Evolutionary conservation across 2,329 filamentous ascomycete genomes (phyloP).

Genomic region (Periconia digitata): DNA sequence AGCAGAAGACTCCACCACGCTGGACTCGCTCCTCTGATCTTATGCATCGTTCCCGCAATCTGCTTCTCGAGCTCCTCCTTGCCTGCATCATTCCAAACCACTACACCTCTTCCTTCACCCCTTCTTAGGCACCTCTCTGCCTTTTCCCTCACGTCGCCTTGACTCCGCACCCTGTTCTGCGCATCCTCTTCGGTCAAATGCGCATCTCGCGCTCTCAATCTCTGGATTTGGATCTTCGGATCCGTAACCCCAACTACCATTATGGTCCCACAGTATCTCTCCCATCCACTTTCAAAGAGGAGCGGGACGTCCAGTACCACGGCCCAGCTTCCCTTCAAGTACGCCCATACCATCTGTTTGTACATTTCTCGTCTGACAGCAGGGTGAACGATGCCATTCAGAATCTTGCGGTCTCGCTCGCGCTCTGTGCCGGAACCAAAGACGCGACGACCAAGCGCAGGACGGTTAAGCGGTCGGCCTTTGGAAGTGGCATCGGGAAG

Average conservation of each 20-base stretch:
- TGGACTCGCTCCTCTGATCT: conserved; percentile 66
- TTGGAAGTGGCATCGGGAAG: conserved; percentile 60
- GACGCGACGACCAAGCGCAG: conserved; percentile 79
- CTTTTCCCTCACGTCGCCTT: conserved; percentile 84
- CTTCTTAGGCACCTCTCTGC: conserved; percentile 71
- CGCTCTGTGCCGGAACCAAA: conserved; percentile 78
- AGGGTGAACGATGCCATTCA: conserved; percentile 92
- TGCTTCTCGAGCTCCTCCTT: conserved; percentile 69
- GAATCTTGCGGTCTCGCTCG: conserved; percentile 69
- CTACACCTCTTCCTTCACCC: conserved; percentile 65
- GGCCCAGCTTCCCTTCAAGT: conserved; percentile 77
- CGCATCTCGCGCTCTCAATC: conserved; percentile 72
- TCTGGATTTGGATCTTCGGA: conserved; percentile 76
- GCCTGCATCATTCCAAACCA: conserved; percentile 87
- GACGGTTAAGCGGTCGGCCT: conserved; percentile 78
- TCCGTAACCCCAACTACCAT: conserved; percentile 85
- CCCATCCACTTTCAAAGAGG: conserved; percentile 85
- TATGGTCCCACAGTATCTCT: conserved; percentile 80
- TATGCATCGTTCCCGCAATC: conserved; percentile 65
- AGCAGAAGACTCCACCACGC: conserved; percentile 81
- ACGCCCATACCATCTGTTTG: conserved; percentile 69
- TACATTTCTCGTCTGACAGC: conserved; percentile 85
- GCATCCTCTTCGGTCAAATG: conserved; percentile 86
- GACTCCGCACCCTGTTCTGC: conserved; percentile 79
- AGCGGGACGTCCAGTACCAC: conserved; percentile 91